A percentile compares a stretch with the other conserved stretches of the same genome.
Conservation (phyloP, 257 asterid genomes). For the Cinchona pubescens region DNA sequence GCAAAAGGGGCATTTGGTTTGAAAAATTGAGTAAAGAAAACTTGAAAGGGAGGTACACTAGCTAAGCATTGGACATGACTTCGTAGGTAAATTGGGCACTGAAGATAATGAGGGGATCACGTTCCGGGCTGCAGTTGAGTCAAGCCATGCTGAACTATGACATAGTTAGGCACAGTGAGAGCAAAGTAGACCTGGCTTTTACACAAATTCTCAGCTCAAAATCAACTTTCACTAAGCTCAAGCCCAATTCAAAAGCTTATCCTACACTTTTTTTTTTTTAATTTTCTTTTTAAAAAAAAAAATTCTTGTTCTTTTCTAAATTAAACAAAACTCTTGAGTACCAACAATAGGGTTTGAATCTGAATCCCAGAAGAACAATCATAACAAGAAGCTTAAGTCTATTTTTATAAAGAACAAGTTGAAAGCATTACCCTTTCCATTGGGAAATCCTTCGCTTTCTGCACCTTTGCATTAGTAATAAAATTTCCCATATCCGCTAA, state of each 20-base stretch:
- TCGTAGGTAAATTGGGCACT: neutral
- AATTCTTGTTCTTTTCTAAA: neutral
- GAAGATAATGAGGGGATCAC: neutral
- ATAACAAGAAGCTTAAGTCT: neutral
- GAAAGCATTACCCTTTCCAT: constrained; percentile 58
- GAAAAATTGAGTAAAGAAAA: neutral
- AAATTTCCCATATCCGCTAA: constrained; percentile 55
- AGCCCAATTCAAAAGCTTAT: neutral
- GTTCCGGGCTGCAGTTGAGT: neutral
- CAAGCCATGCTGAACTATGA: neutral
- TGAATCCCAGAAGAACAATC: neutral
- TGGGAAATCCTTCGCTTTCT: constrained; percentile 60
- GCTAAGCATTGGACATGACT: neutral
- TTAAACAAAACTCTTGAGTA: neutral
- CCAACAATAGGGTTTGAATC: neutral
- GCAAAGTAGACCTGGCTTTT: neutral
- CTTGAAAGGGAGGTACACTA: neutral
- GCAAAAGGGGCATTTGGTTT: neutral
- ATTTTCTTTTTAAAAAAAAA: no score
- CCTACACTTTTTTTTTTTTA: neutral
- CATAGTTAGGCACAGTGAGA: neutral
- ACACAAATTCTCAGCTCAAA: neutral
- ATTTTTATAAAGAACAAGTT: neutral
- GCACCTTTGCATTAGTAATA: constrained; percentile 45
- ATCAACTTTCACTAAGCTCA: neutral